These are phyloP conservation scores for Parietaria judaica DNA, from an alignment of 306 rosid genomes.

Conservation along the genomic window DNA sequence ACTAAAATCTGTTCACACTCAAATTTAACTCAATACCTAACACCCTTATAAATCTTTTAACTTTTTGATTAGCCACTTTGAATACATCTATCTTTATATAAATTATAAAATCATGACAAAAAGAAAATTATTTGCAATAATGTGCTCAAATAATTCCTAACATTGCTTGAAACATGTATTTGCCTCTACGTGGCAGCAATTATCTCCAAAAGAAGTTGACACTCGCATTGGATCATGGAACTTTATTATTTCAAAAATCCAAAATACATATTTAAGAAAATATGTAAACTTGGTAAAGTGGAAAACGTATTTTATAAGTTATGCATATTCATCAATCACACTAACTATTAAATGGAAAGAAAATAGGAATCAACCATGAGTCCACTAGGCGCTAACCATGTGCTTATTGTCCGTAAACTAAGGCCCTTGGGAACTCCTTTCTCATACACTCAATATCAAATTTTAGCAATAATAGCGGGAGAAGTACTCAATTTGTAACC, in stretches of 20 bases:
- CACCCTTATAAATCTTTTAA: neutral
- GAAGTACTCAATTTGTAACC: too few species aligned
- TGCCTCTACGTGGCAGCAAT: neutral
- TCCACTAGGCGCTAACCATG: neutral
- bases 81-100: neutral
- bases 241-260: too few species aligned
- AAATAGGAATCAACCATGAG: neutral
- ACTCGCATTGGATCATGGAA: neutral
- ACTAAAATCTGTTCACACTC: neutral
- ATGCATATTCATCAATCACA: neutral
- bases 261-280: neutral
- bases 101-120: neutral
- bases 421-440: neutral
- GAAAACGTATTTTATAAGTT: neutral
- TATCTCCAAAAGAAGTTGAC: neutral
- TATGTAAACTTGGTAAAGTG: too few species aligned
- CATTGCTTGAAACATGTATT: conserved; percentile 6
- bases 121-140: neutral
- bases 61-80: neutral
- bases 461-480: neutral
- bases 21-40: too few species aligned
- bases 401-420: conserved; percentile 7
- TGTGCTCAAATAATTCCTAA: neutral
- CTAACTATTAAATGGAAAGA: neutral
- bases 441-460: neutral